phyloP scores from a whole-genome alignment of 371 early-diverging fungal species.

The Mortierella sp. region DNA sequence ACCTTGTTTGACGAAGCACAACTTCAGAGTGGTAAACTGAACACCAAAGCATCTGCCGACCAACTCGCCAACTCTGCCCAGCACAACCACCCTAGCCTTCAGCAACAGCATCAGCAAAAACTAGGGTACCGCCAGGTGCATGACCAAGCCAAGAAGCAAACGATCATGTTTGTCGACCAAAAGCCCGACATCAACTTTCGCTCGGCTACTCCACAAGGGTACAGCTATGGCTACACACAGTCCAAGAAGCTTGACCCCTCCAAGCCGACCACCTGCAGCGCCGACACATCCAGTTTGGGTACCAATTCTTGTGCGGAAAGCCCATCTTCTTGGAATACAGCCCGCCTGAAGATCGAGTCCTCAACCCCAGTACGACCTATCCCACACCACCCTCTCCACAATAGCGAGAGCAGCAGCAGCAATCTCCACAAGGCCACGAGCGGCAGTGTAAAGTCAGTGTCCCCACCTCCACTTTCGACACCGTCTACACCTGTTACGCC shows the following conservation, averaged over 20 bases:
- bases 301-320: conserved; percentile 24
- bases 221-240: not conserved
- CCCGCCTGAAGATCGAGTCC: conserved; percentile 33
- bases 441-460: conserved; percentile 3
- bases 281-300: conserved; percentile 2
- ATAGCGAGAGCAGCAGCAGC: not conserved
- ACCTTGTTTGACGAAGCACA: conserved; percentile 47
- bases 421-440: not conserved
- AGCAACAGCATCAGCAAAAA: conserved; percentile 6
- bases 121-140: not conserved
- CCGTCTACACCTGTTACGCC: conserved; percentile 36
- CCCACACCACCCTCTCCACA: conserved; percentile 1
- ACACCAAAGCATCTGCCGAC: conserved; percentile 7
- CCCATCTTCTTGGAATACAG: conserved; percentile 15
- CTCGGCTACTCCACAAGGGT: no score
- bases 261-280: not conserved
- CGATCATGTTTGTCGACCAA: conserved; percentile 14
- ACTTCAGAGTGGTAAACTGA: conserved; percentile 1
- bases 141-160: conserved; percentile 11
- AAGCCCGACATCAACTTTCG: conserved; percentile 4
- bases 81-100: conserved; percentile 9
- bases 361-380: conserved; percentile 24
- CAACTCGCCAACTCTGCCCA: not conserved
- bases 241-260: not conserved
- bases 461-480: conserved; percentile 14